Base-by-base conservation (phyloP, 140 eudicot genomes). In the Anethum foeniculum region DNA sequence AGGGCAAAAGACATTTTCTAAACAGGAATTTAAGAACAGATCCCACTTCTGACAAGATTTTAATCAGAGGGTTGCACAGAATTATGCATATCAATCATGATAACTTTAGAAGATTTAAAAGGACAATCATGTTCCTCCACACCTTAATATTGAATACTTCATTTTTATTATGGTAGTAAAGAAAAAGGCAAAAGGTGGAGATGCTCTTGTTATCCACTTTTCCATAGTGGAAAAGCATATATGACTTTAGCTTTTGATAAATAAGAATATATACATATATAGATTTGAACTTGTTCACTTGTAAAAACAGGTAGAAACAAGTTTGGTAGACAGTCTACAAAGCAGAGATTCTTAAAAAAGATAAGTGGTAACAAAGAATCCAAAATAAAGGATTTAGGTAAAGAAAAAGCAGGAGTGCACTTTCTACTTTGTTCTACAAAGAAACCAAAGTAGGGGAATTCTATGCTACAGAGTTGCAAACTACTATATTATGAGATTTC, bases 371-470 rank as follows among this genome's bases (percentile, higher is more conserved):
- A 78, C 79, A 82, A 75, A 82, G 90, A 82, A 86, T 85, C 87
- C 69, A 78, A 84, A 34, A 3, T 75, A 51, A 77, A 73, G 52
- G 75, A 82, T 75, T 81, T 76, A 47, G 68, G 82, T 81, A 90
- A 87, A 88, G 93, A 80, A 81, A 91, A 91, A 91, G 92, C 87
- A 81, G 86, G 84, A 88, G 89, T 38, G 56, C 71, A 74, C 54
- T 71, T 67, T 51, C 82, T 41, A 79, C 85, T 81, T 81, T 86
- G 81, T 76, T 84, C 75, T 82, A 13, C 73, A 65, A 15, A 65
- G 38, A 41, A 65, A 82, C 78, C 46, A 41, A 87, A 90, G 88
- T 77, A 75, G 78, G 56, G 83, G 83, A 36, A 90, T 83, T 80
- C 82, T 83, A 76, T 54, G 86, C 82, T 73, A 76, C 52, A 83